These are phyloP conservation scores for Suhomyces vadensis DNA, from an alignment of 805 yeast genomes.

Conservation along the genomic window DNA sequence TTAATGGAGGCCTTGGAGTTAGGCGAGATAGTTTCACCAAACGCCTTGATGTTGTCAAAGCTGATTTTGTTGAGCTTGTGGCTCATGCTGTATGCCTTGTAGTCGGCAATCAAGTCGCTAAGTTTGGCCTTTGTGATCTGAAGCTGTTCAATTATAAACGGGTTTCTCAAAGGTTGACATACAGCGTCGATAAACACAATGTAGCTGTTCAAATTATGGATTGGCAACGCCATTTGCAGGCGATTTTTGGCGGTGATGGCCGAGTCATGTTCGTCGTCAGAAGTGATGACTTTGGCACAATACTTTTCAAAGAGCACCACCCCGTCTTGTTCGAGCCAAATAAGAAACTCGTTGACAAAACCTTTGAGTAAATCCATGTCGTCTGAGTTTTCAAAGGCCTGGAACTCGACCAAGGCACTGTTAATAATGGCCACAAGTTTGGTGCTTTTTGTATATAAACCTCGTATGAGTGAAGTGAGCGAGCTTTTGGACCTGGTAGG, in stretches of 20 bases:
- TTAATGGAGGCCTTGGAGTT: slow-evolving; percentile 1
- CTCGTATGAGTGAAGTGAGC: slow-evolving; percentile 37
- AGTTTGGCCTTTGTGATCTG: slow-evolving; percentile 15
- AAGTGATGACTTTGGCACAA: slow-evolving; percentile 13
- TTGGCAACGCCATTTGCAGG: slow-evolving; percentile 22
- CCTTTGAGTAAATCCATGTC: slow-evolving; percentile 33
- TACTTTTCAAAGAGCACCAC: slow-evolving; percentile 37
- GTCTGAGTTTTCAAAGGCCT: slow-evolving; percentile 16
- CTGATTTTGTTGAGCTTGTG: slow-evolving; percentile 32
- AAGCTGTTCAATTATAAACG: slow-evolving; percentile 39
- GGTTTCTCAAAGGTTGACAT: slow-evolving; percentile 31
- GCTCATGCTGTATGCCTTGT: slow-evolving; percentile 14
- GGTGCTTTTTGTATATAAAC: slow-evolving; percentile 40
- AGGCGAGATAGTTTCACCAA: slow-evolving; percentile 17
- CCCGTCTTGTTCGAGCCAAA: slow-evolving; percentile 41
- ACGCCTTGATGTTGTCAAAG: slow-evolving; percentile 36
- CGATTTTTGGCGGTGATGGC: slow-evolving; percentile 6
- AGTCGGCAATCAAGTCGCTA: slow-evolving; percentile 17
- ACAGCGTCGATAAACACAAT: slow-evolving; percentile 28
- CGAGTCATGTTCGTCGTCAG: slow-evolving; percentile 18
- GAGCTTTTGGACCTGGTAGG: slow-evolving; percentile 29
- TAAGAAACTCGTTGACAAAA: slow-evolving; percentile 39
- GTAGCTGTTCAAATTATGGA: slow-evolving; percentile 32
- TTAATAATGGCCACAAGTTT: slow-evolving; percentile 25
- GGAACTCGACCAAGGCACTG: slow-evolving; percentile 15